Evolutionary conservation across 441 rosid species (phyloP), one percentile per base, ranked within the genome.

Genomic region (Erodium chrysanthum): DNA sequence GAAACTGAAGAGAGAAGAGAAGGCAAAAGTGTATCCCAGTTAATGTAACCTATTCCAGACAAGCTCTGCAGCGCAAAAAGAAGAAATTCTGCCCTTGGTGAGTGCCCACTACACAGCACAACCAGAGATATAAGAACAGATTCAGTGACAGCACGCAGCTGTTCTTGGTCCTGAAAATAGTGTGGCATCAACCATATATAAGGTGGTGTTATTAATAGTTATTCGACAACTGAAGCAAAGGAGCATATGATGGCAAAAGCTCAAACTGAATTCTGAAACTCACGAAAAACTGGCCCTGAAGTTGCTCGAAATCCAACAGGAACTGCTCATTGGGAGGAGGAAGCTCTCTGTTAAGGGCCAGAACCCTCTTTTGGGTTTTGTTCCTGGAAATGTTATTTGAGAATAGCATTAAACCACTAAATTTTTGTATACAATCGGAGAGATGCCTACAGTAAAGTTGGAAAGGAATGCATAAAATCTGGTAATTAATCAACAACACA

Each of bases 241-340:
- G 0, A 2, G 18, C 8, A n/a, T 31, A 21, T 20, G 31, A 31
- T 2, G 29, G 20, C 4, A 42, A n/a, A 69, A 65, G 58, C 33
- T 56, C n/a, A 35, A 17, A 33, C 63, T 29, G 66, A 65, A 54
- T 29, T 44, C 23, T 12, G 20, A 68, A 69, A 74, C 86, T 68
- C 73, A 92, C 97, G 67, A 79, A 68, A 74, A 86, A 89, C 73
- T 86, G 99, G 77, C 73, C 76, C 56, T 76, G 99, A 66, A 89
- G 84, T 74, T 89, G 94, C 82, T 91, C 87, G 74, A 94, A 91
- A 82, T 91, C 96, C 31, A 76, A 42, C 66, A 88, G 81, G 82
- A 94, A 89, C 73, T 90, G 97, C 71, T 91, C 99, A 70, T 90
- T 91, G 70, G 77, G 80, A 68, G 99, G 92, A 44, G 97, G 96